These are phyloP conservation scores for Candida tunisiensis DNA, from an alignment of 1,139 yeast species.

Conservation along the genomic window DNA sequence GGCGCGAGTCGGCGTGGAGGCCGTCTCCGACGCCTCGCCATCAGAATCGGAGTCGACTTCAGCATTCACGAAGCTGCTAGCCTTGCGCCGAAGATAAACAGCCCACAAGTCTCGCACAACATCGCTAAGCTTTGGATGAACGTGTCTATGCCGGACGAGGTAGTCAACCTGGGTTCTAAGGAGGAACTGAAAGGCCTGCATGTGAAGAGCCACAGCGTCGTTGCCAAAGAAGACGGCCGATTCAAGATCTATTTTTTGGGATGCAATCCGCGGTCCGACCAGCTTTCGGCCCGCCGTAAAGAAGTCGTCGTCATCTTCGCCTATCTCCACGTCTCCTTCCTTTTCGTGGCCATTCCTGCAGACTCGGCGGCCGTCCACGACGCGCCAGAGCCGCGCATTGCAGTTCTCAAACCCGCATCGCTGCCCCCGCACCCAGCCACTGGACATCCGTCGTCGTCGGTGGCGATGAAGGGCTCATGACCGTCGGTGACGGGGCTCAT, in stretches of 20 bases:
- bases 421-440: constrained; percentile 63
- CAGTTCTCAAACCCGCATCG: constrained; percentile 86
- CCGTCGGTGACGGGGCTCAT: too few relatives aligned
- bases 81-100: constrained; percentile 19
- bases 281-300: constrained; percentile 7
- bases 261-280: constrained; percentile 8
- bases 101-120: constrained; percentile 38
- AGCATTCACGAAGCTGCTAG: constrained; percentile 8
- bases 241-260: too few relatives aligned
- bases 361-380: constrained; percentile 57
- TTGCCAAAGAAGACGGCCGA: constrained; percentile 36
- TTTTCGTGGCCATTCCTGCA: constrained; percentile 86
- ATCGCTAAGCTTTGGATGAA: constrained; percentile 23
- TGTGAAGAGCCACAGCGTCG: constrained; percentile 29
- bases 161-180: constrained; percentile 31
- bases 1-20: background rate
- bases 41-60: constrained; percentile 6
- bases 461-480: too few relatives aligned
- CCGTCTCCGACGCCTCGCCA: constrained; percentile 1
- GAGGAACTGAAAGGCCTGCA: constrained; percentile 37
- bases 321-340: constrained; percentile 63
- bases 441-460: too few relatives aligned
- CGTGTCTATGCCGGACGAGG: constrained; percentile 17
- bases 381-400: constrained; percentile 55
- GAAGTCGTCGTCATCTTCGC: constrained; percentile 32